phyloP scores from a whole-genome alignment of 2,329 filamentous ascomycete genomes.

The Aspergillus sp. region DNA sequence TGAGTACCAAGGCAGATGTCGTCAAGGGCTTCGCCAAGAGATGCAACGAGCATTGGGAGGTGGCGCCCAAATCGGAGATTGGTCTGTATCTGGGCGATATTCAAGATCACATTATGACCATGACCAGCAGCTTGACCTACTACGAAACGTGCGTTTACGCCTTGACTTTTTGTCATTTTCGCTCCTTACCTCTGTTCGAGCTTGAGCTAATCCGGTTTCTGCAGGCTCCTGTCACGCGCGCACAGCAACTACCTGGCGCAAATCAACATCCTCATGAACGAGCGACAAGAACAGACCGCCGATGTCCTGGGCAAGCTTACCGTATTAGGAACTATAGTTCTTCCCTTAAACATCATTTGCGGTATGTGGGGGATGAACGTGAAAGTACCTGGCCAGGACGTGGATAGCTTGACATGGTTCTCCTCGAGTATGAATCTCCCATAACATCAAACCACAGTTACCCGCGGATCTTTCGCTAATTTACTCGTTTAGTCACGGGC shows the following conservation, averaged over 20 bases:
- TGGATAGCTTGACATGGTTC: conserved; percentile 79
- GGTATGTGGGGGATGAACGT: conserved; percentile 99
- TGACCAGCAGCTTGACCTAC: conserved; percentile 94
- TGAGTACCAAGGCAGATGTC: conserved; percentile 97
- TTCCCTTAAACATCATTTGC: conserved; percentile 99
- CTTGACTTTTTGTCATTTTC: background rate
- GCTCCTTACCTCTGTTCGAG: background rate
- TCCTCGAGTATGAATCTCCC: conserved; percentile 53
- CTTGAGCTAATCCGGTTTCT: conserved; percentile 21
- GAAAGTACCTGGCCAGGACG: conserved; percentile 88
- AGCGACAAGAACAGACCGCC: conserved; percentile 92
- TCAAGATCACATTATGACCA: conserved; percentile 98
- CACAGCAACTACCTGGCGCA: conserved; percentile 98
- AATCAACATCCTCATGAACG: conserved; percentile 99
- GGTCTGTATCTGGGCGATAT: conserved; percentile 98
- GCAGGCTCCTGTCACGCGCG: conserved; percentile 82
- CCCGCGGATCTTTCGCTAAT: conserved; percentile 7
- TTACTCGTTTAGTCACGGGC: conserved; percentile 60
- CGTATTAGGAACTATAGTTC: conserved; percentile 92
- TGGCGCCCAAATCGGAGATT: conserved; percentile 92
- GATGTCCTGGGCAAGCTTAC: conserved; percentile 95
- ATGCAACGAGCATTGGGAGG: conserved; percentile 97
- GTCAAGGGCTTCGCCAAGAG: conserved; percentile 99
- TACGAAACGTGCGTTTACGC: conserved; percentile 79
- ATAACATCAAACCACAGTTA: background rate